Percentiles rank a stretch among this genome's conserved stretches.
These are phyloP conservation scores for Jaltomata sinuosa DNA, from an alignment of 257 asterid species.

Conservation along the genomic window DNA sequence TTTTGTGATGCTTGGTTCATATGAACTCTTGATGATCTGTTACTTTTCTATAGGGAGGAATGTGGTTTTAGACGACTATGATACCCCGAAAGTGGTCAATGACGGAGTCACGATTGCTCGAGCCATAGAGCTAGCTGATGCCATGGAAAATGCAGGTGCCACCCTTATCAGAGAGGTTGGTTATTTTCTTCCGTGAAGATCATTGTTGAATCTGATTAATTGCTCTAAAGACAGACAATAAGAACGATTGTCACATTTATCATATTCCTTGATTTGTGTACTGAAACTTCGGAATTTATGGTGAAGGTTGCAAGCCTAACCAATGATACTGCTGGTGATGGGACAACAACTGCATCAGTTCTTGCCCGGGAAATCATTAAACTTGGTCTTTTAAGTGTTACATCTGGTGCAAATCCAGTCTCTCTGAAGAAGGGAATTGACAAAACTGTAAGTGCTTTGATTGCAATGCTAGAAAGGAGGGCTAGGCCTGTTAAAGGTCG, in stretches of 20 bases:
- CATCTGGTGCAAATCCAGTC: constrained; percentile 97
- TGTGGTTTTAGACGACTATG: constrained; percentile 89
- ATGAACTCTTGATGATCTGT: not conserved
- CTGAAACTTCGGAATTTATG: constrained; percentile 31
- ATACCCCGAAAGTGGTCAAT: constrained; percentile 82
- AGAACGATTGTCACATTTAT: not conserved
- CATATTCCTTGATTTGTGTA: constrained; percentile 4
- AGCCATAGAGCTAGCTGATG: constrained; percentile 82
- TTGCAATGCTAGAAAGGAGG: constrained; percentile 70
- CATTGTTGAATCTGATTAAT: not conserved
- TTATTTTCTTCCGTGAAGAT: not conserved
- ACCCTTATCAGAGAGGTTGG: constrained; percentile 90
- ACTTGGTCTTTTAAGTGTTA: constrained; percentile 81
- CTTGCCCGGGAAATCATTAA: constrained; percentile 94
- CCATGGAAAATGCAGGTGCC: constrained; percentile 99
- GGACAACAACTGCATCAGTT: constrained; percentile 90
- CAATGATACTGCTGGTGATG: constrained; percentile 98
- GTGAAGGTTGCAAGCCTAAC: constrained; percentile 97
- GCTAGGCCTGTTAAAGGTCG: constrained; percentile 91
- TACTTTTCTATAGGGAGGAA: constrained; percentile 53
- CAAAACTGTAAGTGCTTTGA: constrained; percentile 59
- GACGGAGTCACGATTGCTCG: constrained; percentile 91
- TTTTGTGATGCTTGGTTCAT: not conserved
- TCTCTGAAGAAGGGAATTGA: constrained; percentile 90
- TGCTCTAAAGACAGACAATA: not conserved